Evolutionary conservation across 2,329 filamentous ascomycete genomes (phyloP).

Genomic region (Apiospora aurea): DNA sequence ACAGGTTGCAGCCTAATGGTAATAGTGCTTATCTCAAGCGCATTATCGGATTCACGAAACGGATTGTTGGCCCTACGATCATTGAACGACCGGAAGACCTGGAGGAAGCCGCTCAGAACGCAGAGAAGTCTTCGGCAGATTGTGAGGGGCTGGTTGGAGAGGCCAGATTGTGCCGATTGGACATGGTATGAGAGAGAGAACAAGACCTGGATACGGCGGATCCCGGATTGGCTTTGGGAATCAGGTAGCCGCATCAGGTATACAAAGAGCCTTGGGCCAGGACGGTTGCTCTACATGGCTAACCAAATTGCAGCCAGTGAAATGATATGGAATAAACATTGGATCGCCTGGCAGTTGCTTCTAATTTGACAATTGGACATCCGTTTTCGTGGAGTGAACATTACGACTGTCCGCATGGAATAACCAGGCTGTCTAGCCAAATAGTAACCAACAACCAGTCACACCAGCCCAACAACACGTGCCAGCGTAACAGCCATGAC

Average conservation of each 20-base stretch:
- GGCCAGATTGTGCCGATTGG: too few species aligned
- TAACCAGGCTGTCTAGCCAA: too few species aligned
- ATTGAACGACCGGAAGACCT: too few species aligned
- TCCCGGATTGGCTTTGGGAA: not conserved
- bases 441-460: too few species aligned
- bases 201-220: too few species aligned
- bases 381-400: not conserved
- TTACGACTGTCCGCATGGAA: not conserved
- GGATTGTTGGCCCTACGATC: not conserved
- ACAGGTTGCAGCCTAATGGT: not conserved
- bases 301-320: not conserved
- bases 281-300: too few species aligned
- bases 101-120: not conserved
- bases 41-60: not conserved
- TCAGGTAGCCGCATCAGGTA: not conserved
- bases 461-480: too few species aligned
- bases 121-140: not conserved
- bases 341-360: not conserved
- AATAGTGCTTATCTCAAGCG: not conserved
- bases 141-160: not conserved
- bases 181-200: too few species aligned
- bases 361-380: not conserved
- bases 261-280: not conserved
- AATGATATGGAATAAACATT: not conserved
- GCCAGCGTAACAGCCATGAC: too few species aligned